Base-by-base conservation (phyloP, 1,284 basidiomycete genomes). In the Apiotrichum laibachii region DNA sequence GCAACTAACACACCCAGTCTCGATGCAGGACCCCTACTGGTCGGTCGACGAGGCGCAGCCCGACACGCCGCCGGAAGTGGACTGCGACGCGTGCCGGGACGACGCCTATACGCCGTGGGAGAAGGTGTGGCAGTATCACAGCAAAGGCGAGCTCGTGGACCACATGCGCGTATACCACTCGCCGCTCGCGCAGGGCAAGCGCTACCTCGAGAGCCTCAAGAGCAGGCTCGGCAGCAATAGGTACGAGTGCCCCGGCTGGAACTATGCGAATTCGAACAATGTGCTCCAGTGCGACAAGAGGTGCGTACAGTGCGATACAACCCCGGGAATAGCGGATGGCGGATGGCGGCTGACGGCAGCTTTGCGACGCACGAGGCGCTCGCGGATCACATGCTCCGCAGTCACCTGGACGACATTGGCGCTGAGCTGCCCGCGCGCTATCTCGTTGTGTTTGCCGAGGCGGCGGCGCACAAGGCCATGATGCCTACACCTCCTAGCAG, bases 121-220 rank as follows among this genome's bases (percentile, higher is more conserved):
- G 39, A 39, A 43, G 22, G 50, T 51, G 50, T 51, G 50, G 50
- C 42, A 51, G 50, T 51, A 31, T 15, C 42, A 51, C 50, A 43
- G 39, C 2, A 5, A 8, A 12, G 3, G n/a, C 37, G 50, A 42
- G 13, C 50, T 51, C 9, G 39, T 22, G 34, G 26, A 6, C 2
- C 50, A 51, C 50, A 31, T n/a, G 12, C 15, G 3, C 13, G 18
- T 6, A 18, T 51, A 51, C 16, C 50, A 51, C 39, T 1, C 22
- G 10, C 39, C 50, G 13, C 21, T 51, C 22, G 50, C 50, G 11
- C 37, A 39, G 50, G 50, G 21, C 15, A 39, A 51, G 37, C 50
- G 50, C 12, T 51, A 40, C 37, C 50, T 51, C 50, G 50, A 51
- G 50, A 40, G 21, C 7, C 50, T 51, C 13, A 34, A 33, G 34